These are phyloP conservation scores for Chlamydomonas sp. DNA, from an alignment of 139 green algal genomes.

Conservation along the genomic window DNA sequence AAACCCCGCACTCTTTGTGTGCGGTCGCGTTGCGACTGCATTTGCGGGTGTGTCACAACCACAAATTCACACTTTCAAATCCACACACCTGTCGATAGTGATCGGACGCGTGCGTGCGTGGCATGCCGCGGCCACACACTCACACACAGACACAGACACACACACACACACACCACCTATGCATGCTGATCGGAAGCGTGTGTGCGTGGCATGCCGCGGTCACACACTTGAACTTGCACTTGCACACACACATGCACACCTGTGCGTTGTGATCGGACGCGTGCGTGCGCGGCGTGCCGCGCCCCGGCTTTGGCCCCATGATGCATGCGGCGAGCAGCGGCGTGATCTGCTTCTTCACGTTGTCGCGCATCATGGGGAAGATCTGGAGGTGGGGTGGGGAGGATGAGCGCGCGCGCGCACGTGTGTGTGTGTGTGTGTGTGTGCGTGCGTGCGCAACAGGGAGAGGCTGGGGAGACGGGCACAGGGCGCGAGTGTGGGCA, in stretches of 20 bases:
- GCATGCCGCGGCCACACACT: not conserved
- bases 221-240: no score
- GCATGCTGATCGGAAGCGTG: not conserved
- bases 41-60: no score
- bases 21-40: no score
- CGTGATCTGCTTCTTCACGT: conserved; percentile 93
- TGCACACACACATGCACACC: no score
- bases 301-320: conserved; percentile 56
- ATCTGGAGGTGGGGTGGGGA: no score
- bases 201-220: not conserved
- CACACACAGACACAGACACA: not conserved
- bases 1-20: no score
- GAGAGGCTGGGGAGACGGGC: no score
- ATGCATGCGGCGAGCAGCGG: conserved; percentile 74
- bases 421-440: conserved; percentile 10
- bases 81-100: no score
- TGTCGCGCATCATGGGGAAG: conserved; percentile 96
- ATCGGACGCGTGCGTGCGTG: no score
- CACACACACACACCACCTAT: not conserved
- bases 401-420: not conserved
- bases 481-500: no score
- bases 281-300: not conserved
- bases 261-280: conserved; percentile 9
- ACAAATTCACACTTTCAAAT: no score
- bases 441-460: no score